Evolutionary conservation across 164 flowering plant species (phyloP).

Genomic region (Amborella trichopoda): DNA sequence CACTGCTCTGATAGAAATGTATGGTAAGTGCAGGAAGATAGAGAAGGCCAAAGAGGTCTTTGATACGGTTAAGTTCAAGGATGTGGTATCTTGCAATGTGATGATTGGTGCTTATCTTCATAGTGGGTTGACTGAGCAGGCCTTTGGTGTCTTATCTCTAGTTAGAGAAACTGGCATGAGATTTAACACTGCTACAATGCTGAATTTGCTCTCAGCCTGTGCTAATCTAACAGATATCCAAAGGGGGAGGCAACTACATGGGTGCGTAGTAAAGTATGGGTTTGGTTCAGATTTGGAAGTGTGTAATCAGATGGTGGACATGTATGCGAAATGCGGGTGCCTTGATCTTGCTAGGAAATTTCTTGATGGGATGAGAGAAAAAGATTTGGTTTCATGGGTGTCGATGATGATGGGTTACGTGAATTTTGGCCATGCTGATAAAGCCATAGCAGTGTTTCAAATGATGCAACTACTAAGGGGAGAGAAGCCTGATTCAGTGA

Average conservation of each 20-base stretch:
- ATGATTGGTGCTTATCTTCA: constrained; percentile 34
- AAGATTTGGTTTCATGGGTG: constrained; percentile 50
- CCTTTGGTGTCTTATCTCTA: constrained; percentile 15
- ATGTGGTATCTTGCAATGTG: constrained; percentile 27
- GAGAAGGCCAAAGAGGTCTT: constrained; percentile 24
- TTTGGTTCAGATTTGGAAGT: constrained; percentile 22
- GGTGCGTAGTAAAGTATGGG: constrained; percentile 27
- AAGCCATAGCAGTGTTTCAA: constrained; percentile 28
- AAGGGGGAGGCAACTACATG: constrained; percentile 33
- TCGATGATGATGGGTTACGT: constrained; percentile 45
- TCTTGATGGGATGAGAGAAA: constrained; percentile 24
- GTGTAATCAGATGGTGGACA: constrained; percentile 31
- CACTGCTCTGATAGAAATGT: constrained; percentile 49
- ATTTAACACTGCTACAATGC: constrained; percentile 28
- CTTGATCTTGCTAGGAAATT: constrained; percentile 25
- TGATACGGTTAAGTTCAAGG: constrained; percentile 16
- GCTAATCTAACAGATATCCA: constrained; percentile 22
- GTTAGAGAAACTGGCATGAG: constrained; percentile 21
- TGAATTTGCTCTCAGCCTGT: constrained; percentile 24
- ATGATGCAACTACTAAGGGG: constrained; percentile 20
- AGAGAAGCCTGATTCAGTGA: constrained; percentile 23
- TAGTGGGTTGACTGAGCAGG: constrained; percentile 16
- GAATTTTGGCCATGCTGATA: constrained; percentile 22
- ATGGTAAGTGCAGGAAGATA: constrained; percentile 27
- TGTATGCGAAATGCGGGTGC: constrained; percentile 38